phyloP scores from a whole-genome alignment of 2,329 filamentous ascomycete genomes.

The Calcarisporium arbuscula region DNA sequence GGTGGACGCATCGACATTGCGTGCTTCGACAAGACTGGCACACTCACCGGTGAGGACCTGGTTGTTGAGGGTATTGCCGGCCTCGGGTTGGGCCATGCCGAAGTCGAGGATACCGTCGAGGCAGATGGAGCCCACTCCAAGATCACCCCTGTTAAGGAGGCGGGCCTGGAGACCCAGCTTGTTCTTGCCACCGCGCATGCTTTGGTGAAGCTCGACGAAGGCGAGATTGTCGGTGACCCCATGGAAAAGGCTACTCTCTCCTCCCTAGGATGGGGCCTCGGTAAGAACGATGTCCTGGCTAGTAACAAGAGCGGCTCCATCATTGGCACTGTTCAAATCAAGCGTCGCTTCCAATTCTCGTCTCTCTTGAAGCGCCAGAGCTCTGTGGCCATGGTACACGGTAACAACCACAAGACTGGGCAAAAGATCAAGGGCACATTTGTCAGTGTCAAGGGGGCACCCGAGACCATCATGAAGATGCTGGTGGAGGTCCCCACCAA shows the following conservation, averaged over 20 bases:
- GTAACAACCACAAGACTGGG: constrained; percentile 63
- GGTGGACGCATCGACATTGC: constrained; percentile 92
- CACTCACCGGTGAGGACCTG: constrained; percentile 89
- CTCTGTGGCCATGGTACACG: constrained; percentile 78
- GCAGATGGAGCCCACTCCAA: constrained; percentile 76
- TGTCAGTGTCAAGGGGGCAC: constrained; percentile 91
- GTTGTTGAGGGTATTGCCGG: constrained; percentile 97
- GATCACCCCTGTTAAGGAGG: constrained; percentile 64
- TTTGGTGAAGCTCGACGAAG: constrained; percentile 91
- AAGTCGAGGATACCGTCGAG: constrained; percentile 59
- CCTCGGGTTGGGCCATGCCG: constrained; percentile 63
- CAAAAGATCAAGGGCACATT: constrained; percentile 81
- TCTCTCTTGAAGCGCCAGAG: constrained; percentile 94
- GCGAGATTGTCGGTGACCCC: constrained; percentile 93
- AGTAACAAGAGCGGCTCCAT: constrained; percentile 41
- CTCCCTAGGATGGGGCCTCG: constrained; percentile 89
- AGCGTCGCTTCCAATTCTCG: constrained; percentile 96
- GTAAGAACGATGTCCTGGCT: constrained; percentile 76
- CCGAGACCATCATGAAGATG: constrained; percentile 95
- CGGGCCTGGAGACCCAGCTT: constrained; percentile 76
- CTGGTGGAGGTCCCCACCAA: constrained; percentile 72
- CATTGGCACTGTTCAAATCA: constrained; percentile 79
- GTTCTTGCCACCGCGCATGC: constrained; percentile 94
- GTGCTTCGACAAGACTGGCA: constrained; percentile 98
- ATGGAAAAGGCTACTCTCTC: constrained; percentile 96